A percentile compares a stretch with the other conserved stretches of the same genome.
These are phyloP conservation scores for Sequoia sempervirens DNA, from an alignment of 75 land plant genomes.

Conservation along the genomic window DNA sequence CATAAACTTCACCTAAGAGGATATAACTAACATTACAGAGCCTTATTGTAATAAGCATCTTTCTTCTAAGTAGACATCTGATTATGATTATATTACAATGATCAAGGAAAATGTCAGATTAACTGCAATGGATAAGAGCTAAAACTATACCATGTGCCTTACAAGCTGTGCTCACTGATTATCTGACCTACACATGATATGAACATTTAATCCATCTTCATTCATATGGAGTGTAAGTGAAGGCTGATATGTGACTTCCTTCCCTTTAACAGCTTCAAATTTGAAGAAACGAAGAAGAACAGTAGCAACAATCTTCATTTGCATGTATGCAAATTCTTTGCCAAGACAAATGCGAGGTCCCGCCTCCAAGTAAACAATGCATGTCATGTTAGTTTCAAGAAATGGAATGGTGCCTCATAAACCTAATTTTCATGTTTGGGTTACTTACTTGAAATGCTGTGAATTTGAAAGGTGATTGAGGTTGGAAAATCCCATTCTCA, in stretches of 20 bases:
- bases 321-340: constrained; percentile 69
- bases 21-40: neutral
- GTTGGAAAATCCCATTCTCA: constrained; percentile 29
- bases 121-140: neutral
- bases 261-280: constrained; percentile 24
- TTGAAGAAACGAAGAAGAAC: constrained; percentile 37
- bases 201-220: constrained; percentile 10
- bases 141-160: neutral
- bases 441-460: constrained; percentile 42
- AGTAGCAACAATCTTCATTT: constrained; percentile 62
- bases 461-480: constrained; percentile 42
- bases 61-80: neutral
- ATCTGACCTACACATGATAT: neutral
- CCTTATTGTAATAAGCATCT: neutral
- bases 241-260: constrained; percentile 16
- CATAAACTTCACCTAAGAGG: neutral
- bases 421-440: neutral
- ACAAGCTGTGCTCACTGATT: neutral
- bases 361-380: constrained; percentile 33
- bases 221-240: constrained; percentile 30
- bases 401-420: neutral
- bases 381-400: neutral
- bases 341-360: constrained; percentile 76
- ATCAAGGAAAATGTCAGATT: neutral
- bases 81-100: neutral